Evolutionary conservation across 2,329 filamentous ascomycete species (phyloP).

Genomic region (Tolypocladium sp.): DNA sequence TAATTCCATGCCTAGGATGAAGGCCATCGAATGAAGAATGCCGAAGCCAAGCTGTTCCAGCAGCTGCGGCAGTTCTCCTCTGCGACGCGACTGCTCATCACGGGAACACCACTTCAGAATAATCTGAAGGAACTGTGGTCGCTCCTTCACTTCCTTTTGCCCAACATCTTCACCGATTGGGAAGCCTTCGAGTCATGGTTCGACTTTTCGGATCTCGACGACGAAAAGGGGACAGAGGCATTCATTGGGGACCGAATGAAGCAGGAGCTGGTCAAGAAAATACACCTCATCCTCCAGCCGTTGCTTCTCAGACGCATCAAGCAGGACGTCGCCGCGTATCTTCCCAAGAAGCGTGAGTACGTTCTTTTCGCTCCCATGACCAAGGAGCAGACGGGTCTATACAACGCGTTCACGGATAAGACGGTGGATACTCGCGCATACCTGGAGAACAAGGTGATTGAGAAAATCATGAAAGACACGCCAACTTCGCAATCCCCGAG

Average conservation of each 20-base stretch:
- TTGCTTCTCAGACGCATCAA: slow-evolving; percentile 84
- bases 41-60: slow-evolving; percentile 84
- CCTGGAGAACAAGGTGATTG: slow-evolving; percentile 68
- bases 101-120: slow-evolving; percentile 90
- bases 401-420: slow-evolving; percentile 55
- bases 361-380: slow-evolving; percentile 91
- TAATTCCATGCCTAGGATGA: slow-evolving; percentile 55
- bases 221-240: slow-evolving; percentile 69
- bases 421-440: slow-evolving; percentile 59
- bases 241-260: slow-evolving; percentile 68
- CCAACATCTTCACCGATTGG: slow-evolving; percentile 86
- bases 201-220: slow-evolving; percentile 85
- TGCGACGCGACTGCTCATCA: slow-evolving; percentile 84
- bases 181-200: slow-evolving; percentile 95
- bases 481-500: slow-evolving; percentile 20
- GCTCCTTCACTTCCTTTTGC: slow-evolving; percentile 83
- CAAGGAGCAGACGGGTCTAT: slow-evolving; percentile 81
- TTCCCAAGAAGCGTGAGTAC: slow-evolving; percentile 97
- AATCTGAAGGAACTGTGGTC: slow-evolving; percentile 95
- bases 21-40: slow-evolving; percentile 94
- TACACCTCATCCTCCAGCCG: slow-evolving; percentile 88
- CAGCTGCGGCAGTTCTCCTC: slow-evolving; percentile 84
- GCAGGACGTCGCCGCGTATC: slow-evolving; percentile 78
- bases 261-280: slow-evolving; percentile 51
- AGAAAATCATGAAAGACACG: slow-evolving; percentile 40